phyloP scores from a whole-genome alignment of 1,284 basidiomycete genomes.

The Wallemia ichthyophaga region DNA sequence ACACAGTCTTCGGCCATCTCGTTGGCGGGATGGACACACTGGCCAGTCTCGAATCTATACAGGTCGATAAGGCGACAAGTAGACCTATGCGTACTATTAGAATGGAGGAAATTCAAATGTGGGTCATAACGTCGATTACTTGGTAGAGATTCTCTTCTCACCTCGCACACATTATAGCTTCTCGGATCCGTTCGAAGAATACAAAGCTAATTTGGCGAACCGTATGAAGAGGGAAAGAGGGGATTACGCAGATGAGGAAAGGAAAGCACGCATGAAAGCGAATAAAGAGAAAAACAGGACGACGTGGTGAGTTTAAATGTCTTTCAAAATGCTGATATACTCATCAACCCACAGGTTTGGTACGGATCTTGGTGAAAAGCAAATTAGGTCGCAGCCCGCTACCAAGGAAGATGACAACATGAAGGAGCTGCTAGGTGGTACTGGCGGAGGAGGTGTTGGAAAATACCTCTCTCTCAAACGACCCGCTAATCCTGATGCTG shows the following conservation, averaged over 20 bases:
- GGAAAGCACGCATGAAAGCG: slow-evolving; percentile 12
- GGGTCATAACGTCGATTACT: no score
- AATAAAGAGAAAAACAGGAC: slow-evolving; percentile 25
- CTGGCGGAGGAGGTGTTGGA: not conserved
- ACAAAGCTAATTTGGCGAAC: slow-evolving; percentile 40
- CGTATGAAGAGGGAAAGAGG: slow-evolving; percentile 38
- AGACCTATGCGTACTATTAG: slow-evolving; percentile 50
- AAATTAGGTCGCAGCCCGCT: not conserved
- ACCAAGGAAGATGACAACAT: not conserved
- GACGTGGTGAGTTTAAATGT: slow-evolving; percentile 6
- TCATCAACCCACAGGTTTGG: slow-evolving; percentile 8
- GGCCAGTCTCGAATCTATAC: slow-evolving; percentile 46
- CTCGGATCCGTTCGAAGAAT: slow-evolving; percentile 55
- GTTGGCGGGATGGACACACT: slow-evolving; percentile 81
- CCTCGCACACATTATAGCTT: slow-evolving; percentile 10
- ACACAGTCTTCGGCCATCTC: slow-evolving; percentile 87
- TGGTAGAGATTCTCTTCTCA: slow-evolving; percentile 3
- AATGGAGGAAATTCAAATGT: slow-evolving; percentile 49
- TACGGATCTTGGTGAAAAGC: slow-evolving; percentile 7
- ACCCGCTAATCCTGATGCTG: not conserved
- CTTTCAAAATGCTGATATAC: not conserved
- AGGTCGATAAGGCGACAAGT: slow-evolving; percentile 54
- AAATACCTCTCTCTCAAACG: not conserved
- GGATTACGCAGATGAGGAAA: slow-evolving; percentile 10
- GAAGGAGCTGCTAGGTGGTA: not conserved